Base-by-base conservation (phyloP, 2,329 filamentous ascomycete genomes). In the Seiridium unicorne region DNA sequence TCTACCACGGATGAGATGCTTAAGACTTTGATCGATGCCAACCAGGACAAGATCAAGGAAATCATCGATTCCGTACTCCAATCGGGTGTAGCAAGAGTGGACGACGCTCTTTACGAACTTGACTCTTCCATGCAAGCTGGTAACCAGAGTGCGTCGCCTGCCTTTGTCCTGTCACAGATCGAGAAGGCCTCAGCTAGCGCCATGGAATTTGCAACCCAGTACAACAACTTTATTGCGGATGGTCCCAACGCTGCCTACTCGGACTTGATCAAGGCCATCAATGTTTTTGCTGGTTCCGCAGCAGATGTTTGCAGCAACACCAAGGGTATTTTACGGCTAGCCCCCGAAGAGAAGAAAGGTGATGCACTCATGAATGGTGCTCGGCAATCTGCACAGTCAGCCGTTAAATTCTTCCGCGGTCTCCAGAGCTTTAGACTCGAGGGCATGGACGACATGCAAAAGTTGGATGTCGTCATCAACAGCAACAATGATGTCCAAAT, bases 181-280 rank as follows among this genome's bases (percentile, higher is more conserved):
- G 95, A 99, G 73, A 99, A 98, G 80, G 93, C 95, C 0, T 95
- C 93, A 6, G 88, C 93, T 8, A 96, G 89, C 65, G 92, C 95
- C 10, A 98, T 96, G 76, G 95, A 99, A 73, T 99, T 99, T 76
- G 95, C 94, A 1, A 98, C 94, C 0, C 89, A 95, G 0, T 99
- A 98, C 83, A 99, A 97, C 80, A 96, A 96, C 76, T 98, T 96
- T 75, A 96, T 99, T 69, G 95, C 94, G 6, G 95, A 99, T 72
- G 95, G 95, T 0, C 93, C 94, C 4, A 96, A 93, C 74, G 92
- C 91, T 72, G 89, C 88, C 8, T 92, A 97, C 70, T 86, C 90
- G 2, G 93, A 97, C 61, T 90, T 99, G 62, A 98, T 98, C 75
- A 93, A 93, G 72, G 92, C 92, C 0, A 91, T 97, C 68, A 95